Evolutionary conservation across 257 asterid genomes (phyloP).

Genomic region (Solanum gandarillasii): DNA sequence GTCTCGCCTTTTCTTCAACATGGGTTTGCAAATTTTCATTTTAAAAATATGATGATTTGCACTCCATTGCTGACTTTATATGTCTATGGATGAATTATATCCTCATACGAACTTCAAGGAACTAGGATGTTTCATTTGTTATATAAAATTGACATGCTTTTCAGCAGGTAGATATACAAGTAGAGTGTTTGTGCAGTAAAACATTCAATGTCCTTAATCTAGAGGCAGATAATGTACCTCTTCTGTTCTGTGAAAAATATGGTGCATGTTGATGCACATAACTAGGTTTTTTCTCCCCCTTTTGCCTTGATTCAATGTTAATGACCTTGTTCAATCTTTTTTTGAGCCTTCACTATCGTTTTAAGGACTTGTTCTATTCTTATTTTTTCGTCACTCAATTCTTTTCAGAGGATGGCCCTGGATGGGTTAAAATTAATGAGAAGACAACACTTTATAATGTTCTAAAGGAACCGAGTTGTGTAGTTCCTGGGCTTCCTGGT

Average conservation of each 20-base stretch:
- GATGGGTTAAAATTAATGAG: conserved; percentile 66
- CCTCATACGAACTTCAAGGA: background rate
- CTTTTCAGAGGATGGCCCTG: conserved; percentile 30
- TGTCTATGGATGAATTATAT: background rate
- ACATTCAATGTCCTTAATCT: background rate
- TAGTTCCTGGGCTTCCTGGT: conserved; percentile 91
- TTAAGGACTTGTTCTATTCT: background rate
- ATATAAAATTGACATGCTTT: background rate
- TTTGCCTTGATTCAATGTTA: background rate
- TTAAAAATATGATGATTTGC: background rate
- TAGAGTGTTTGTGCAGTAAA: background rate
- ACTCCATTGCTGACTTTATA: background rate
- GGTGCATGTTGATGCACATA: background rate
- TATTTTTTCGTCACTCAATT: background rate
- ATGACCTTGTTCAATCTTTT: background rate
- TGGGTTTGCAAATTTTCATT: background rate
- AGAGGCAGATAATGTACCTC: background rate
- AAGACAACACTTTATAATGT: conserved; percentile 59
- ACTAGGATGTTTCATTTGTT: background rate
- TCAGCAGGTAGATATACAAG: background rate
- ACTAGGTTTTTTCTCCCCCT: background rate
- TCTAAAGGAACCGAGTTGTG: conserved; percentile 39
- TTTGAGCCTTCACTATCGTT: background rate
- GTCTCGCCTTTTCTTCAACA: background rate
- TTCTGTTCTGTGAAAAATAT: background rate